Conservation (phyloP, 345 rosid species). For the Capsella bursapastoris region DNA sequence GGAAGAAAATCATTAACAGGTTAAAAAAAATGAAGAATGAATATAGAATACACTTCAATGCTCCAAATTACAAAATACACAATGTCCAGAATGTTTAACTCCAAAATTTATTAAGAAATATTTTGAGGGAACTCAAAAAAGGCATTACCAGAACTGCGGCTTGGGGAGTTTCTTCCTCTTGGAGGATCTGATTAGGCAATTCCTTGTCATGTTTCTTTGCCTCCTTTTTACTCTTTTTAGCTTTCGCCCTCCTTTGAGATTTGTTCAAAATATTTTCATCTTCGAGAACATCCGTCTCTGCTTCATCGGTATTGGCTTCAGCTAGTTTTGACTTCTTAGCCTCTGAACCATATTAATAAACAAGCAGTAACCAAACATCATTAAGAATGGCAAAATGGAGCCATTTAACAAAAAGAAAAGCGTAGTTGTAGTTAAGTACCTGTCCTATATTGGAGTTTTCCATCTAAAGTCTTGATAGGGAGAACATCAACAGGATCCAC, state of each 20-base stretch:
- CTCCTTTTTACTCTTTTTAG: constrained; percentile 77
- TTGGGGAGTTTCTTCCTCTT: constrained; percentile 61
- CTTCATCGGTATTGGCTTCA: constrained; percentile 38
- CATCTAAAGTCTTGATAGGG: constrained; percentile 84
- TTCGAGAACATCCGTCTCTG: constrained; percentile 40
- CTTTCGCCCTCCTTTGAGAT: constrained; percentile 80
- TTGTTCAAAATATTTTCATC: constrained; percentile 59
- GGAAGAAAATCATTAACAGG: constrained; percentile 5
- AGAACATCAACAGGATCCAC: constrained; percentile 83
- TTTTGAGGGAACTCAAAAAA: constrained; percentile 19
- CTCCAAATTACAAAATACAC: constrained; percentile 1
- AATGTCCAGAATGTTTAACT: background rate
- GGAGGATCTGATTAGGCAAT: constrained; percentile 50
- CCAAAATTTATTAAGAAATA: background rate
- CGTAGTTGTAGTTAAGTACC: constrained; percentile 39
- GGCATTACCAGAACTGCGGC: constrained; percentile 74
- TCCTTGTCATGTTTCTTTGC: constrained; percentile 72
- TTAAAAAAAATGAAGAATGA: background rate
- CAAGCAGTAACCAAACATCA: background rate
- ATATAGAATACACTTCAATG: background rate
- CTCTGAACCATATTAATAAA: constrained; percentile 45
- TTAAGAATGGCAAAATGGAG: background rate
- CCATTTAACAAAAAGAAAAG: background rate
- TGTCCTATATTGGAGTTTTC: constrained; percentile 66
- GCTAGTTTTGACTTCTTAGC: constrained; percentile 36